These are phyloP conservation scores for Colletotrichum viniferum DNA, from an alignment of 2,329 filamentous ascomycete species.

Conservation along the genomic window DNA sequence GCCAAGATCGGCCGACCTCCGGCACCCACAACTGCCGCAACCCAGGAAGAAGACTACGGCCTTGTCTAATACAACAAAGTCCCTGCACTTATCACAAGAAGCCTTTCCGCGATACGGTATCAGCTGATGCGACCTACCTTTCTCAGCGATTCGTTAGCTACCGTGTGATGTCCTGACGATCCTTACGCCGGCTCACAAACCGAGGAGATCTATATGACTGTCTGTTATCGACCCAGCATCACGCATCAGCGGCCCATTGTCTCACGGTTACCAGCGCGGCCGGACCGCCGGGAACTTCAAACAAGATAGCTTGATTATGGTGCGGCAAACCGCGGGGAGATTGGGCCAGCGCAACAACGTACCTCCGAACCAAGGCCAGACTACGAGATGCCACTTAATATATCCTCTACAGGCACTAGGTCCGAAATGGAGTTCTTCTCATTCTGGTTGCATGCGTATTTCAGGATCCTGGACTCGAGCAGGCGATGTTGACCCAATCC, in stretches of 20 bases:
- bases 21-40: constrained; percentile 16
- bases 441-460: not conserved
- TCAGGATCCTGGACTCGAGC: not conserved
- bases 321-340: not conserved
- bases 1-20: constrained; percentile 12
- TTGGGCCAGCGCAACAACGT: not conserved
- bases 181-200: constrained; percentile 9
- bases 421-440: not conserved
- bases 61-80: not conserved
- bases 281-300: not conserved
- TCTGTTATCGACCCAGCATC: constrained; percentile 7
- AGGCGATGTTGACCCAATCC: not conserved
- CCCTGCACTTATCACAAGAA: constrained; percentile 4
- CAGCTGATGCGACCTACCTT: constrained; percentile 13
- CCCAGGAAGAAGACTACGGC: not conserved
- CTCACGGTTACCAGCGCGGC: not conserved
- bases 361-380: not conserved
- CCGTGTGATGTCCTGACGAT: not conserved
- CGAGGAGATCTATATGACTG: constrained; percentile 17
- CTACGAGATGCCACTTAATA: not conserved
- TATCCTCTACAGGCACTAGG: constrained; percentile 10
- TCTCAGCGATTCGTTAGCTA: not conserved
- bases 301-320: not conserved
- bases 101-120: not conserved
- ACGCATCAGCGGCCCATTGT: not conserved